phyloP scores from a whole-genome alignment of 2,329 filamentous ascomycete species.

The Nothomitra cinnamomea region DNA sequence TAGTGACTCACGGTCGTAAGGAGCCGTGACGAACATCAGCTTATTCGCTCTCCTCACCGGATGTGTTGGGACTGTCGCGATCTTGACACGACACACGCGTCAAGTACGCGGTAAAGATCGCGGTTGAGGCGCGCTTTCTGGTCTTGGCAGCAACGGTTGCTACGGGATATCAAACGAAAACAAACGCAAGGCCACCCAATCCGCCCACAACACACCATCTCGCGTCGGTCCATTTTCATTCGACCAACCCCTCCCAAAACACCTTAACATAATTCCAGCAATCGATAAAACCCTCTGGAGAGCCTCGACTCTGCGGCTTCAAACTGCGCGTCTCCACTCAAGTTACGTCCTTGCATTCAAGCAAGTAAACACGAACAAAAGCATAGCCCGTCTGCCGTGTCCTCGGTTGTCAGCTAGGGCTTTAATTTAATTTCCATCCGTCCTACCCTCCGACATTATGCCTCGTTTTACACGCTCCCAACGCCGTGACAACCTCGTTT shows the following conservation, averaged over 20 bases:
- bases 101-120: background rate
- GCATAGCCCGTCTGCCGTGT: background rate
- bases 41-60: no score
- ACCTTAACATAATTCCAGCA: background rate
- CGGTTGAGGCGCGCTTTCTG: background rate
- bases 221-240: background rate
- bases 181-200: background rate
- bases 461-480: conserved; percentile 2
- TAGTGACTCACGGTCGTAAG: background rate
- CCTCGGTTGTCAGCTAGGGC: background rate
- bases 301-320: background rate
- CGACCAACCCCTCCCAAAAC: background rate
- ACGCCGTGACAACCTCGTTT: conserved; percentile 1
- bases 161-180: background rate
- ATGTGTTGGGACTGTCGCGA: no score
- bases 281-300: background rate
- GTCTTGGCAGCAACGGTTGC: background rate
- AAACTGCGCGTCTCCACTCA: background rate
- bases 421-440: background rate
- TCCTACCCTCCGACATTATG: conserved; percentile 2
- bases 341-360: background rate
- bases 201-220: background rate
- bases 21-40: background rate
- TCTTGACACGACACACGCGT: no score
- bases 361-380: background rate